Base-by-base conservation (phyloP, 768 basidiomycete genomes). In the Leucocoprinus leucothites region DNA sequence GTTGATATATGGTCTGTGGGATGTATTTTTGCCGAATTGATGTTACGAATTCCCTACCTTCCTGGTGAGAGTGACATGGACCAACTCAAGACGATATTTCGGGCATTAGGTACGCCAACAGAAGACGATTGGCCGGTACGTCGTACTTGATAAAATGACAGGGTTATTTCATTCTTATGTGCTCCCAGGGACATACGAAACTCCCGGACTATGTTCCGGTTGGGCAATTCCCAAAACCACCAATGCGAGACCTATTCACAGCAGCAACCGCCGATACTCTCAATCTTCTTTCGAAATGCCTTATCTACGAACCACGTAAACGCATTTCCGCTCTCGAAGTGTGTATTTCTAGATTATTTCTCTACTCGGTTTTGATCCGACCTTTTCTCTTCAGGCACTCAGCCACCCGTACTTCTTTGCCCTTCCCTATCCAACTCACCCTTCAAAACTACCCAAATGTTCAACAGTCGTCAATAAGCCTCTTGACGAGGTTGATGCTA, bases 1-100 rank as follows among this genome's bases (percentile, higher is more conserved):
- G 94, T 97, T 55, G 96, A 99, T 69, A 84, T 94, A 28, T 99
- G 96, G 96, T 97, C 95, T 9, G 89, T 97, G 3, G 96, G 96
- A 0, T 97, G 94, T 60, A 99, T 99, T 60, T 96, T 98, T 64
- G 93, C 96, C 2, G 97, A 99, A 67, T 81, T 98, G 48, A 96
- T 98, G 89, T 76, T 98, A 31, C 85, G 97, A 14, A 94, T 90
- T 22, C 97, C 97, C 1, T 99, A 97, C 65, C 80, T 98, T 24
- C 87, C 97, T 1, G 97, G 95, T 16, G 95, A 97, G 61, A 89
- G 85, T 49, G 97, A 98, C 68, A 89, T 99, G 82, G 96, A 97
- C 69, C 97, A 99, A 66, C 72, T 99, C 28, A 95, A 94, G 68
- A 92, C 89, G 34, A 95, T 86, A 49, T 98, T 97, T 67, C 86